phyloP scores from a whole-genome alignment of 2,329 filamentous ascomycete genomes.

The Blastomyces emzantsi region DNA sequence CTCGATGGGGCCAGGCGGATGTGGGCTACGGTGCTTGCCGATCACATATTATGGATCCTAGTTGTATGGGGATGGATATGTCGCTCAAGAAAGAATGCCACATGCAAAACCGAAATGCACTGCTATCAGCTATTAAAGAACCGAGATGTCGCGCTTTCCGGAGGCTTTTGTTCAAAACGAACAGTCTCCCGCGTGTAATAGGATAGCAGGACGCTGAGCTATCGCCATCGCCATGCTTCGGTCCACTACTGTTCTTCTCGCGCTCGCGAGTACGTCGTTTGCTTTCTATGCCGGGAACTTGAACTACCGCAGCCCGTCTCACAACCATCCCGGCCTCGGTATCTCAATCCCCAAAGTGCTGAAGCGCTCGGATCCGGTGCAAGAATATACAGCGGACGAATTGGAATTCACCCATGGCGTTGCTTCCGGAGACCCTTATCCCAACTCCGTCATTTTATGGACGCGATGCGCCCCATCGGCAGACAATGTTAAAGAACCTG shows the following conservation, averaged over 20 bases:
- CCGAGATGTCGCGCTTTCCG: neutral
- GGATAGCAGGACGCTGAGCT: neutral
- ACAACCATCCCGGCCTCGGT: slow-evolving; percentile 53
- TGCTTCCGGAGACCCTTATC: slow-evolving; percentile 40
- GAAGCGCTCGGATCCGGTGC: slow-evolving; percentile 39
- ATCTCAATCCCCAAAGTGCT: slow-evolving; percentile 54
- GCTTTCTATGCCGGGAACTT: slow-evolving; percentile 11
- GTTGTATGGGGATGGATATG: neutral
- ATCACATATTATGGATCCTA: neutral
- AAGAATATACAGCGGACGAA: slow-evolving; percentile 32
- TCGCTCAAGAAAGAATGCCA: neutral
- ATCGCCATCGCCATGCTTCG: neutral
- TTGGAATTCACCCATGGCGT: slow-evolving; percentile 59
- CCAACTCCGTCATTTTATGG: slow-evolving; percentile 37
- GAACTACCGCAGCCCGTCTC: slow-evolving; percentile 57
- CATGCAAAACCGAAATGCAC: neutral
- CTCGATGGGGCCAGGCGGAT: neutral
- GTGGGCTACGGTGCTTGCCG: neutral
- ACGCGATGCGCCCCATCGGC: slow-evolving; percentile 34
- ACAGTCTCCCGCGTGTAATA: neutral
- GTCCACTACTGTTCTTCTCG: neutral
- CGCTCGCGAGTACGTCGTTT: slow-evolving; percentile 1
- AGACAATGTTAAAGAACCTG: slow-evolving; percentile 40
- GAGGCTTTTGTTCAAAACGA: neutral
- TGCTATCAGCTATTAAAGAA: neutral